Base-by-base conservation (phyloP, 768 basidiomycete species). In the Pleurotus djamor region DNA sequence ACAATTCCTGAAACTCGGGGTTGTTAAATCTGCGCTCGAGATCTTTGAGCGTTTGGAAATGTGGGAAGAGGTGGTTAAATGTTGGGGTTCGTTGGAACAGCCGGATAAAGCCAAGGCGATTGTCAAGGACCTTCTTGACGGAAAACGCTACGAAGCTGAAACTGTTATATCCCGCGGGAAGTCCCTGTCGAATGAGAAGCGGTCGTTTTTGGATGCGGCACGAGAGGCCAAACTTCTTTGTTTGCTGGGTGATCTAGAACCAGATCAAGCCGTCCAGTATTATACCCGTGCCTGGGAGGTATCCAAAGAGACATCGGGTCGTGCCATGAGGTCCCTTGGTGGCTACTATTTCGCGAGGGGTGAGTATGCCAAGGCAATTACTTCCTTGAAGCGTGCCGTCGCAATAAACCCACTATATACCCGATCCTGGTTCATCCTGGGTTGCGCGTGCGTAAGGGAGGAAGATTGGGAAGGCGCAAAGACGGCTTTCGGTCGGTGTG, bases 361-460 rank as follows among this genome's bases (percentile, higher is more conserved):
- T 2, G 82, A 89, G 48, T 97, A 82, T 66, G 64, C 69, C 9
- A 76, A 85, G 59, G 86, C 93, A 1, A 82, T 89, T 21, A 67
- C 69, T 9, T 92, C 85, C 68, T 75, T 98, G 57, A 79, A 83
- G 60, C 80, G 77, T 43, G 94, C 95, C 1, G 88, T 95, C 1
- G 79, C 78, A 34, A 98, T 99, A 66, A 95, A 98, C 67, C 96
- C 97, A 3, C 76, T 98, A 50, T 78, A 89, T 58, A 77, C 83
- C n/a, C 84, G 92, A 5, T 88, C 92, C 17, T 98, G 97, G 97
- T 99, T 98, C 74, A 84, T 96, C 38, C 83, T 99, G n/a, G 97
- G 97, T 0, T 98, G 96, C 64, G 87, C 94, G 3, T 87, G 80
- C 62, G 85, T 96, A 71, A 81, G 90, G n/a, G 66, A 78, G 60